Evolutionary conservation across 2,329 filamentous ascomycete genomes (phyloP), one percentile per base, ranked within the genome.

Genomic region (Sporothrix phasma): DNA sequence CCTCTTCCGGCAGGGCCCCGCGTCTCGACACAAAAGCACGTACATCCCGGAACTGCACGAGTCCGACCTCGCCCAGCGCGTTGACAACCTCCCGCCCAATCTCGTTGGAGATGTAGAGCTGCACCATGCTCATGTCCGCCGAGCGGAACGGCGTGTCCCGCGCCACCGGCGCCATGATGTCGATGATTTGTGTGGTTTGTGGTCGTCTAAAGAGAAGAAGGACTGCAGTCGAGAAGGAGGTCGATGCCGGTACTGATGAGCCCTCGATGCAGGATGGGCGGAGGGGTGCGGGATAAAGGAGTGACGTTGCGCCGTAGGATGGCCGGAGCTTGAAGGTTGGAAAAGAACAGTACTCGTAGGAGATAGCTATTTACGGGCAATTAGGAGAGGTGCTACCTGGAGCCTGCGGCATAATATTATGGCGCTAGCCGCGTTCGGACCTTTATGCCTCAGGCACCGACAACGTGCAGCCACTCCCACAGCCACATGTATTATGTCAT

Each of bases 111-210:
- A 99, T 95, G 79, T 97, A 99, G 73, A 99, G 88, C 87, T 99
- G 94, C 74, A 96, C 96, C 88, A 99, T 88, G 84, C 92, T 97
- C 94, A 99, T 99, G 78, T 97, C 90, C 90, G 92, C 90, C 76
- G 94, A 99, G 84, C 95, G 93, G 87, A 99, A 97, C 81, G 97
- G 90, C 78, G 92, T 96, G 80, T 97, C 92, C 80, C 90, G 79
- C 75, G 80, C 78, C 75, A 80, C 78, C 70, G 82, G 80, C 77
- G 84, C 84, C 86, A 88, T 88, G 69, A 69, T 77, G 74, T 67
- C 31, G 22, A 64, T 65, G 67, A n/a, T 67, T 29, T 41, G 31
- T n/a, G 11, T 24, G 29, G 34, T 37, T 53, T 22, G 45, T n/a
- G 15, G 17, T 56, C 34, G 34, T 37, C 10, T 31, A 24, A 11